These are phyloP conservation scores for Oxytropis ochrocephala DNA, from an alignment of 306 rosid genomes.

Conservation along the genomic window DNA sequence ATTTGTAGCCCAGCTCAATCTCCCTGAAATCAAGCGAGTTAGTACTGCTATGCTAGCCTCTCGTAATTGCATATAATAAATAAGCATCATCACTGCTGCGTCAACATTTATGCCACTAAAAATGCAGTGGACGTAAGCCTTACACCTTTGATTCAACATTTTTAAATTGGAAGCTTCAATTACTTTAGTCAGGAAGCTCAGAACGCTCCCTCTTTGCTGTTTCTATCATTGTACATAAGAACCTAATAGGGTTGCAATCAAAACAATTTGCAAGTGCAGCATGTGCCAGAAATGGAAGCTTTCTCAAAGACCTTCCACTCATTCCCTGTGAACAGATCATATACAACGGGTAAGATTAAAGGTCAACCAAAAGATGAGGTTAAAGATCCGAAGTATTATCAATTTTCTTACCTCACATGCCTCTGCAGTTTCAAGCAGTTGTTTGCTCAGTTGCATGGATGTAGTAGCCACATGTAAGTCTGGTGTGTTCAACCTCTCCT, in stretches of 20 bases:
- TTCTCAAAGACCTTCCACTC: slow-evolving; percentile 90
- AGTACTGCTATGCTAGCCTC: neutral
- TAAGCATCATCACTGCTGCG: slow-evolving; percentile 17
- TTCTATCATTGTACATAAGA: slow-evolving; percentile 67
- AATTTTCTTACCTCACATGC: slow-evolving; percentile 70
- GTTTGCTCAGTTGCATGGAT: slow-evolving; percentile 43
- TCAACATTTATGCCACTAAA: neutral
- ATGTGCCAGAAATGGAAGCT: slow-evolving; percentile 89
- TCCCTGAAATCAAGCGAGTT: neutral
- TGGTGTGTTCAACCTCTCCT: slow-evolving; percentile 41
- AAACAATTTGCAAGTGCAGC: slow-evolving; percentile 66
- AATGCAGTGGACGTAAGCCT: slow-evolving; percentile 6
- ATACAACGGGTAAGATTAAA: neutral
- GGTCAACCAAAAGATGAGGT: slow-evolving; percentile 10
- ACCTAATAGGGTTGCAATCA: slow-evolving; percentile 56
- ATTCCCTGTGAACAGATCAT: slow-evolving; percentile 51
- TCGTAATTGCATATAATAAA: slow-evolving; percentile 19
- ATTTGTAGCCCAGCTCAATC: neutral
- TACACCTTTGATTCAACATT: slow-evolving; percentile 13
- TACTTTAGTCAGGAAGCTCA: slow-evolving; percentile 72
- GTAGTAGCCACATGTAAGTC: slow-evolving; percentile 35
- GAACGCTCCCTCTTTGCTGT: slow-evolving; percentile 76
- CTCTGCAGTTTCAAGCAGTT: slow-evolving; percentile 71
- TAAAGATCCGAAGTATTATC: slow-evolving; percentile 10
- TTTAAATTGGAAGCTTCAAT: neutral